phyloP scores from a whole-genome alignment of 768 basidiomycete species.

The Russula compacta region DNA sequence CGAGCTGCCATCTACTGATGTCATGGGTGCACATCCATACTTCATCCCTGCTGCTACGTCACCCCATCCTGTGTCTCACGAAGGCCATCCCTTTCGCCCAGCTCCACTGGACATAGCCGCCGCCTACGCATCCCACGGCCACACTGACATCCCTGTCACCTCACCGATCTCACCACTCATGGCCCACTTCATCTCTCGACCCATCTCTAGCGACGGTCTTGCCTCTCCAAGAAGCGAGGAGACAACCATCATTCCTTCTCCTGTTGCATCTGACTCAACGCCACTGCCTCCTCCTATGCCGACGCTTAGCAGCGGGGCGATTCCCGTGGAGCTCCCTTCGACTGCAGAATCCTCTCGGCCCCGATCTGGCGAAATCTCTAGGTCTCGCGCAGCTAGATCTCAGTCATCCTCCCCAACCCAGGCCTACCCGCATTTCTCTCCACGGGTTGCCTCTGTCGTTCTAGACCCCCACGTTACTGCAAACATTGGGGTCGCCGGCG shows the following conservation, averaged over 20 bases:
- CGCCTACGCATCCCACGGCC: background rate
- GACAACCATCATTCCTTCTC: background rate
- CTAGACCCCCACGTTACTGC: background rate
- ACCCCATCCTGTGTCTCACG: background rate
- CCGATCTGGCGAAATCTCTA: background rate
- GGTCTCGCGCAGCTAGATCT: background rate
- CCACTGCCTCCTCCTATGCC: background rate
- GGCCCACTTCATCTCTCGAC: background rate
- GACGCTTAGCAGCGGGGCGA: background rate
- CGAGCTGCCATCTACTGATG: background rate
- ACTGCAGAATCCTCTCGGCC: background rate
- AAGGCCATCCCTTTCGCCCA: background rate
- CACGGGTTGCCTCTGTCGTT: background rate
- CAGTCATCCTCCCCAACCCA: too few relatives aligned
- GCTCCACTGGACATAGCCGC: background rate
- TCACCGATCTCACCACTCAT: too few relatives aligned
- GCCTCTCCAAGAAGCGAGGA: background rate
- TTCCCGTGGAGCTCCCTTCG: background rate
- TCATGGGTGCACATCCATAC: background rate
- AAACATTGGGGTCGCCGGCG: too few relatives aligned
- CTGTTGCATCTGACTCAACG: background rate
- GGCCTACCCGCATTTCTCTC: background rate
- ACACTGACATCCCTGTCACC: background rate
- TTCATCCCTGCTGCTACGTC: background rate
- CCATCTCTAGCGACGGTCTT: background rate